Evolutionary conservation across 2,329 filamentous ascomycete species (phyloP).

Genomic region (Claviceps sp.): DNA sequence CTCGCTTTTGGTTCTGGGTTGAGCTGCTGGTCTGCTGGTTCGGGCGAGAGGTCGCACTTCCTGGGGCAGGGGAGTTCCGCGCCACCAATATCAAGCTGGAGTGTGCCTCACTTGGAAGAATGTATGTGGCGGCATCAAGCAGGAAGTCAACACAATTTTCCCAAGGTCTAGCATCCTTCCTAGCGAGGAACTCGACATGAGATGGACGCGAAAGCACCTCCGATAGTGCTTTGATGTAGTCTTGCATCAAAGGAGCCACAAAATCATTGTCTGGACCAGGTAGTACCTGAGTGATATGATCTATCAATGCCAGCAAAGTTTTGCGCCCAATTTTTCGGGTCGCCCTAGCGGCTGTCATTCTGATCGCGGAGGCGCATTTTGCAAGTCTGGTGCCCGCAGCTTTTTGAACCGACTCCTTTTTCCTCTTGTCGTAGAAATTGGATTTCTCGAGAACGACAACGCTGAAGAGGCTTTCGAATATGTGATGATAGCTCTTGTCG

Average conservation of each 20-base stretch:
- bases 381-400: conserved; percentile 44
- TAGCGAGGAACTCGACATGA: conserved; percentile 66
- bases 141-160: conserved; percentile 57
- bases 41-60: conserved; percentile 17
- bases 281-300: conserved; percentile 69
- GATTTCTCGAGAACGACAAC: conserved; percentile 56
- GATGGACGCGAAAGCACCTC: conserved; percentile 58
- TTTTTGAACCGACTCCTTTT: conserved; percentile 30
- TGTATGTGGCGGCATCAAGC: conserved; percentile 42
- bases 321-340: conserved; percentile 56
- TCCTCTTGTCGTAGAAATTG: conserved; percentile 41
- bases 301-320: conserved; percentile 64
- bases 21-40: conserved; percentile 17
- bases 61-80: conserved; percentile 30
- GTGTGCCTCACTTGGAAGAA: conserved; percentile 26
- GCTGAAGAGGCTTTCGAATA: conserved; percentile 71
- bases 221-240: conserved; percentile 67
- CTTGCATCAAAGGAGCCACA: conserved; percentile 55
- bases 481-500: conserved; percentile 67
- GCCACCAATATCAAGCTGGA: conserved; percentile 1
- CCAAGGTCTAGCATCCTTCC: conserved; percentile 48
- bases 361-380: conserved; percentile 57
- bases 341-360: conserved; percentile 57
- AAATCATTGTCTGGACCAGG: conserved; percentile 46
- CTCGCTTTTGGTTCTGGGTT: conserved; percentile 17